These are phyloP conservation scores for Gossypium longicalyx DNA, from an alignment of 345 rosid species.

Conservation along the genomic window DNA sequence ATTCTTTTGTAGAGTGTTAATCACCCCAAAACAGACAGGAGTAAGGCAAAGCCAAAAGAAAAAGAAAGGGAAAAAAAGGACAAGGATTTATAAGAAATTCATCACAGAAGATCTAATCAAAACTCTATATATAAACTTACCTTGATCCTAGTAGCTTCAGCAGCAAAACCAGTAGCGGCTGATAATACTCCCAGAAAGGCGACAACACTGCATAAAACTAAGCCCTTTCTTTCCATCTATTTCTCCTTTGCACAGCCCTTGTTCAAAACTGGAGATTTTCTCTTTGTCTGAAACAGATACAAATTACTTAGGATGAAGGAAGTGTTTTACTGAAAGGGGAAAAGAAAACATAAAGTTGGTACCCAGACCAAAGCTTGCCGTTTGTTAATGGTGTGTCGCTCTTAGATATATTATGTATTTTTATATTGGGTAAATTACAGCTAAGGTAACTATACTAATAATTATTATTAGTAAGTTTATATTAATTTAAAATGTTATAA, in stretches of 20 bases:
- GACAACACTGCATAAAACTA: constrained; percentile 47
- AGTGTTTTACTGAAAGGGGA: not conserved
- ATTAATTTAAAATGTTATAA: too few relatives aligned
- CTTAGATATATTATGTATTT: not conserved
- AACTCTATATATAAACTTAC: constrained; percentile 25
- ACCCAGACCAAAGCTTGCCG: not conserved
- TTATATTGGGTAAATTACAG: too few relatives aligned
- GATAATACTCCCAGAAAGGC: constrained; percentile 65
- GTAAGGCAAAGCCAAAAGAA: not conserved
- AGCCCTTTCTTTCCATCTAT: constrained; percentile 46
- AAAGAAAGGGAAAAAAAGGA: not conserved
- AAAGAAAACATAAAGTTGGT: not conserved
- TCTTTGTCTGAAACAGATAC: not conserved
- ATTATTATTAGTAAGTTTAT: too few relatives aligned
- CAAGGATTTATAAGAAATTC: constrained; percentile 5
- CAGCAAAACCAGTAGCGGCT: constrained; percentile 82
- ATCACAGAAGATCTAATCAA: constrained; percentile 4
- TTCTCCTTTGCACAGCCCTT: not conserved
- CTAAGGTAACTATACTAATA: too few relatives aligned
- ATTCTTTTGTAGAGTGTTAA: not conserved
- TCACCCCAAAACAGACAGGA: not conserved
- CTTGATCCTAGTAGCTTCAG: constrained; percentile 88
- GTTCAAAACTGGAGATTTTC: not conserved
- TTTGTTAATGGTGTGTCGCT: not conserved
- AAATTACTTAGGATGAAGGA: not conserved